phyloP scores from a whole-genome alignment of 331 rosid species.

The Ulmus americana region DNA sequence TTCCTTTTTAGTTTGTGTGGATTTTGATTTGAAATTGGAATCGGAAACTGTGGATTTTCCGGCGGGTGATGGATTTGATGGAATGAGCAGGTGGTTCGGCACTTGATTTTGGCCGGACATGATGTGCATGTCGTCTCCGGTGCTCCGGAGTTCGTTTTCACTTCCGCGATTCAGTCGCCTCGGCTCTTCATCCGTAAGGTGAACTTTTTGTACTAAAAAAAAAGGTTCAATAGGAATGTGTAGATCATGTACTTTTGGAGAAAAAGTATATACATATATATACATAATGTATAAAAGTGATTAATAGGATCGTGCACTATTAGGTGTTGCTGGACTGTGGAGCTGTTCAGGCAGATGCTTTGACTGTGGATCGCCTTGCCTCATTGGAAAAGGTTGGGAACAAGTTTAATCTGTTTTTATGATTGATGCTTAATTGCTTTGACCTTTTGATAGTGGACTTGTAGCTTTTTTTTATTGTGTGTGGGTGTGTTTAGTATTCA shows the following conservation, averaged over 20 bases:
- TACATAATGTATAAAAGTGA: neutral
- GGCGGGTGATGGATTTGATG: neutral
- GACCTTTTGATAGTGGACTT: neutral
- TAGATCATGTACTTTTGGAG: neutral
- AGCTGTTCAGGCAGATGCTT: slow-evolving; percentile 95
- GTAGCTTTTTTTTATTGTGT: neutral
- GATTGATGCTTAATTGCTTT: neutral
- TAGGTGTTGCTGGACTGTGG: slow-evolving; percentile 93
- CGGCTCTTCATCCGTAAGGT: slow-evolving; percentile 83
- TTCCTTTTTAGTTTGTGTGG: neutral
- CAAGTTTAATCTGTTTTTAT: neutral
- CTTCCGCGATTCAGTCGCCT: slow-evolving; percentile 71
- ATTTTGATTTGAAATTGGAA: neutral
- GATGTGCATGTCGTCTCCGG: slow-evolving; percentile 93
- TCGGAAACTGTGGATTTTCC: neutral
- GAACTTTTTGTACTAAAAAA: neutral
- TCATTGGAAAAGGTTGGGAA: slow-evolving; percentile 77
- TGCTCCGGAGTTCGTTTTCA: slow-evolving; percentile 91
- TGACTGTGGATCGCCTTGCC: slow-evolving; percentile 95
- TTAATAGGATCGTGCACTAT: neutral
- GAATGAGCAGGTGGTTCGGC: slow-evolving; percentile 62
- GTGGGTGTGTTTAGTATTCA: slow-evolving; percentile 52
- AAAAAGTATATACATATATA: neutral
- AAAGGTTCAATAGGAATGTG: neutral
- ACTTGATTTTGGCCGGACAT: slow-evolving; percentile 78